phyloP scores from a whole-genome alignment of 768 basidiomycete species.

The Pleurotus cornucopiae region DNA sequence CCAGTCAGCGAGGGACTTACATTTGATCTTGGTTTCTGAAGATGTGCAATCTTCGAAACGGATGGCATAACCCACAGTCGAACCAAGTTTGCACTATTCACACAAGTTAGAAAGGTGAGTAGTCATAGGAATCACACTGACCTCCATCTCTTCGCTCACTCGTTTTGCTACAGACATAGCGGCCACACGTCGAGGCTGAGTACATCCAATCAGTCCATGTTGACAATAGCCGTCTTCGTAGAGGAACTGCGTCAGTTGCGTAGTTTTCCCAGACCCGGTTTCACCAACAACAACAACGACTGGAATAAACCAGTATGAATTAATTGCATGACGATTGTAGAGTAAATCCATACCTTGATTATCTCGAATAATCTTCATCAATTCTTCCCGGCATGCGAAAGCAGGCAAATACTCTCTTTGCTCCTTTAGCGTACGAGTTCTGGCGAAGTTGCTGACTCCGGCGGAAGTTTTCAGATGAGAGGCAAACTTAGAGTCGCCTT shows the following conservation, averaged over 20 bases:
- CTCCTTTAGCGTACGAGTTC: conserved; percentile 80
- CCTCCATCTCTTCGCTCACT: conserved; percentile 99
- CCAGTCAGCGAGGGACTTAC: conserved; percentile 38
- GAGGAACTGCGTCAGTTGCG: conserved; percentile 91
- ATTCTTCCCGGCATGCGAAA: conserved; percentile 93
- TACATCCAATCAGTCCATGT: conserved; percentile 91
- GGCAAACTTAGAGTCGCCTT: conserved; percentile 97
- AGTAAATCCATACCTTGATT: conserved; percentile 71
- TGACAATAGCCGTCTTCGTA: conserved; percentile 96
- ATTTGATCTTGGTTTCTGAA: conserved; percentile 94
- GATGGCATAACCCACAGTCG: conserved; percentile 93
- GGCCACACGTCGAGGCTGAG: conserved; percentile 96
- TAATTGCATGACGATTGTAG: not conserved
- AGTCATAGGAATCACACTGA: conserved; percentile 26
- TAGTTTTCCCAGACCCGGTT: conserved; percentile 99
- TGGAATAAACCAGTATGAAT: conserved; percentile 24
- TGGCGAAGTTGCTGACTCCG: conserved; percentile 80
- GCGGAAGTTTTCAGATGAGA: conserved; percentile 79
- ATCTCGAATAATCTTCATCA: conserved; percentile 84
- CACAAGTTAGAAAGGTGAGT: conserved; percentile 6
- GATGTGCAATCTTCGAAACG: conserved; percentile 98
- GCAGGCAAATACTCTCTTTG: conserved; percentile 97
- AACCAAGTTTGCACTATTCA: conserved; percentile 78
- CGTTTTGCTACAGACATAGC: conserved; percentile 99
- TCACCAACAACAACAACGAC: conserved; percentile 97